Percentiles rank a stretch among this genome's conserved stretches.
Conservation (phyloP, 1,284 basidiomycete genomes). For the Ganoderma lucidum region DNA sequence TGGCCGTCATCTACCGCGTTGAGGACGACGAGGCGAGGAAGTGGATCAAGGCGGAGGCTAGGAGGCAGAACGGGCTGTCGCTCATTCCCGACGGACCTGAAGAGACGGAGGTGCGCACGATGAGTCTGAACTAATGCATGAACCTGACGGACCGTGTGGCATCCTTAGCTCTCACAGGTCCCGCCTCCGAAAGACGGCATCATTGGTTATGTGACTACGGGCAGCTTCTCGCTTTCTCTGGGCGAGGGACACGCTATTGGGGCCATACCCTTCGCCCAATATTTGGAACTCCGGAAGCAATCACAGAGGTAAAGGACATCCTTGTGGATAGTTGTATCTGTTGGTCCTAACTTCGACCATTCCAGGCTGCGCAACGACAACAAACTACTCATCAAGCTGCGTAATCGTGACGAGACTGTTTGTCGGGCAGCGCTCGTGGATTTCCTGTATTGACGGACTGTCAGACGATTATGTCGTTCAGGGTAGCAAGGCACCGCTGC, state of each 20-base stretch:
- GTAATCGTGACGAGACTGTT: constrained; percentile 37
- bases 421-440: constrained; percentile 48
- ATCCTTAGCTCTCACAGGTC: constrained; percentile 53
- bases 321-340: background rate
- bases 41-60: constrained; percentile 50
- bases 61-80: constrained; percentile 37
- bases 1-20: constrained; percentile 75
- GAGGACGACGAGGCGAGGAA: constrained; percentile 55
- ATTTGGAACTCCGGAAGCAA: constrained; percentile 62
- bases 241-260: constrained; percentile 82
- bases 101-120: constrained; percentile 50
- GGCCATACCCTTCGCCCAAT: constrained; percentile 63
- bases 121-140: constrained; percentile 1
- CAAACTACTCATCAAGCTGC: constrained; percentile 30
- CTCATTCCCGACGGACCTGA: constrained; percentile 38
- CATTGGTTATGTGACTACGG: constrained; percentile 84
- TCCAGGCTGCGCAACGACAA: constrained; percentile 4
- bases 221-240: constrained; percentile 79
- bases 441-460: constrained; percentile 5
- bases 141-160: constrained; percentile 6
- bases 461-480: background rate
- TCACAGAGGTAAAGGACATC: constrained; percentile 51
- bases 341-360: background rate
- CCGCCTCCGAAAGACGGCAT: constrained; percentile 52
- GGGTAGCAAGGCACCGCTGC: background rate